Conservation (phyloP, 306 rosid species). For the Rosa persica region DNA sequence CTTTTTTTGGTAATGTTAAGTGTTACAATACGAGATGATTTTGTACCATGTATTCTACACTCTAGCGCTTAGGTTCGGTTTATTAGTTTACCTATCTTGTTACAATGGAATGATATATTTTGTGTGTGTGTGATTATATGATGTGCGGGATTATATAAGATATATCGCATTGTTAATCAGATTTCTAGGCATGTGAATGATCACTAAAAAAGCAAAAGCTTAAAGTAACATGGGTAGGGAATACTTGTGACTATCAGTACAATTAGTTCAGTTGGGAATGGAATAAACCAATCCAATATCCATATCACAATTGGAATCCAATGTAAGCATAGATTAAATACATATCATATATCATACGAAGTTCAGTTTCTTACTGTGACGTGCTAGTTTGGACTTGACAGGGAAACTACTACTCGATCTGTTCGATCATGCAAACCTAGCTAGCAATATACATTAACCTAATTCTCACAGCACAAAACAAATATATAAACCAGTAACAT, state of each 20-base stretch:
- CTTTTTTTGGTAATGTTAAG: too few relatives aligned
- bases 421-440: neutral
- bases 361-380: constrained; percentile 4
- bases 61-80: neutral
- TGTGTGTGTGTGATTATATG: too few relatives aligned
- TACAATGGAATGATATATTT: neutral
- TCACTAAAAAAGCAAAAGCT: neutral
- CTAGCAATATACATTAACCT: neutral
- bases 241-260: neutral
- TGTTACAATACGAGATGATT: neutral
- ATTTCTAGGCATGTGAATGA: neutral
- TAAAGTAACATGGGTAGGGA: neutral
- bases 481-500: neutral
- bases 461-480: neutral
- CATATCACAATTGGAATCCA: neutral
- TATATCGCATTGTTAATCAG: neutral
- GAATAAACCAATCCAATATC: neutral
- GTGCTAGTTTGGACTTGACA: neutral
- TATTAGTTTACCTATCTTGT: neutral
- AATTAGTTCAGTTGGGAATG: neutral
- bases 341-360: neutral
- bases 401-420: neutral
- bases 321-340: neutral
- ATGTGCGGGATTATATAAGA: too few relatives aligned
- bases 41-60: too few relatives aligned